phyloP scores from a whole-genome alignment of 768 basidiomycete species.

The Astraeus odoratus region DNA sequence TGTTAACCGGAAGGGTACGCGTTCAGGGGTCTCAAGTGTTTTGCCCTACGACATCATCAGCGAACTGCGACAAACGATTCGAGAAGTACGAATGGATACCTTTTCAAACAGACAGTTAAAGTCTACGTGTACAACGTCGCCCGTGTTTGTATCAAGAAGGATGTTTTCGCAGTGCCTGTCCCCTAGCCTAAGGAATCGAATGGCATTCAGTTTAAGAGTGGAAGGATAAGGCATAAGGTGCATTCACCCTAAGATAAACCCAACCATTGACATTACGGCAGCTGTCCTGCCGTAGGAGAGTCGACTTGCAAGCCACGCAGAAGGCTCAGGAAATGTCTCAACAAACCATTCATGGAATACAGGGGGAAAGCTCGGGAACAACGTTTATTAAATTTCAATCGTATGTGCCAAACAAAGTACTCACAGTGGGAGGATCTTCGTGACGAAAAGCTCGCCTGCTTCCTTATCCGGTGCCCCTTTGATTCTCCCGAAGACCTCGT shows the following conservation, averaged over 20 bases:
- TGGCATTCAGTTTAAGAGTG: not conserved
- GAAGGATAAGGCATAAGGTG: too few relatives aligned
- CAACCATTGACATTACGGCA: conserved; percentile 98
- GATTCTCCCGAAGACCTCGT: conserved; percentile 40
- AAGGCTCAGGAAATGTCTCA: conserved; percentile 94
- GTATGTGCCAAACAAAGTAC: conserved; percentile 14
- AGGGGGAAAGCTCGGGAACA: conserved; percentile 55
- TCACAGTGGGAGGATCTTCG: conserved; percentile 53
- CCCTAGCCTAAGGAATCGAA: conserved; percentile 58
- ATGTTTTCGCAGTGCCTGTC: conserved; percentile 98
- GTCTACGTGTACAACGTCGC: conserved; percentile 93
- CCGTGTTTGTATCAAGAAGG: conserved; percentile 78
- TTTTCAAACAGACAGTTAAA: conserved; percentile 98
- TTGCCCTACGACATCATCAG: conserved; percentile 50
- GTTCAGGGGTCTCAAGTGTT: conserved; percentile 79
- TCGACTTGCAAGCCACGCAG: conserved; percentile 89
- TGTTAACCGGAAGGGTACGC: conserved; percentile 91
- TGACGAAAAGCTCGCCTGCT: conserved; percentile 43
- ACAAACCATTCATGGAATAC: conserved; percentile 98
- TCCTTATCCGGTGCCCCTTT: conserved; percentile 45
- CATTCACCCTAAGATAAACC: conserved; percentile 84
- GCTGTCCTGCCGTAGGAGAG: conserved; percentile 80
- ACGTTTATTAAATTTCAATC: not conserved
- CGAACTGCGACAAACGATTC: not conserved
- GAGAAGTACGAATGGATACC: conserved; percentile 32